Base-by-base conservation (phyloP, 1,284 basidiomycete genomes). In the Moesziomyces sp. region DNA sequence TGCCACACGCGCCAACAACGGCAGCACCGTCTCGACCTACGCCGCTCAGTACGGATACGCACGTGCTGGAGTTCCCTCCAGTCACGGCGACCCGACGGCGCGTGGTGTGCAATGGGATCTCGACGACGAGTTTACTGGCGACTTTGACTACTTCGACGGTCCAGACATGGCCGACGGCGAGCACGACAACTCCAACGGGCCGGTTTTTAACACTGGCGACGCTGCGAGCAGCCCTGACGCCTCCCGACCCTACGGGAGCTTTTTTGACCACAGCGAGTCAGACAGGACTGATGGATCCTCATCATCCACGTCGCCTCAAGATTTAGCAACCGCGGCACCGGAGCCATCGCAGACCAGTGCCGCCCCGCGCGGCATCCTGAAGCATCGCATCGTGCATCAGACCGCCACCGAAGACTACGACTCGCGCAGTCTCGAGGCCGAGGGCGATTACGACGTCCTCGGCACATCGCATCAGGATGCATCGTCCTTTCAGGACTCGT, bases 71-170 rank as follows among this genome's bases (percentile, higher is more conserved):
- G 45, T 67, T 2, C 66, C 67, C 19, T 4, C 60, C 0, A 61
- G 26, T 23, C 60, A 64, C 19, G 68, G 68, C 43, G 73, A 71
- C 24, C 61, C 73, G 3, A 75, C 64, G 24, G 73, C 73, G 7
- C 63, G 64, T 14, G 68, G 73, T 30, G 73, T 72, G 40, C 78
- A 76, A 71, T 84, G 80, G 73, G 83, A 82, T 60, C 84, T 81
- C 59, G 83, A 83, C 18, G 85, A 86, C 40, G 86, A 86, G 46
- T 85, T 88, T 52, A 88, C 87, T 64, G 89, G 89, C 59, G 88
- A 87, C 6, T 88, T 88, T 66, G 90, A 91, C 76, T 89, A 90
- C 82, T 90, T 90, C 78, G 88, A 86, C 30, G 88, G 88, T 1
- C 87, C 88, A 18, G 88, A 89, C 76, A 84, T 89, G 10, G 48